Conservation (phyloP, 2,329 filamentous ascomycete species). For the Stachybotrys elegans region DNA sequence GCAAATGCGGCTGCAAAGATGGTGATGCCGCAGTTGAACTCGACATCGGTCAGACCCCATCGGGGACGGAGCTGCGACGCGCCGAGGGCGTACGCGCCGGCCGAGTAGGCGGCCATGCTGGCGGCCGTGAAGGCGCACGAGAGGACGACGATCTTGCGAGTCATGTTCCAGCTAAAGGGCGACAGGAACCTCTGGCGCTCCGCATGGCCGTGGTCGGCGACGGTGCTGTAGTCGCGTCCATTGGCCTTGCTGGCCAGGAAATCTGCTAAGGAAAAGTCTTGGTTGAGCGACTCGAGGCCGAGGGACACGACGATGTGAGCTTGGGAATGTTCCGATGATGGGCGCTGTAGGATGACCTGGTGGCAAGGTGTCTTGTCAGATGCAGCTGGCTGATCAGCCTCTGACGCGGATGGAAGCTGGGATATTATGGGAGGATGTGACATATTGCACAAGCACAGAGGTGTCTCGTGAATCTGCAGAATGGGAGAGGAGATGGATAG, state of each 20-base stretch:
- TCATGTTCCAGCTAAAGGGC: not conserved
- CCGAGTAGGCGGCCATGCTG: not conserved
- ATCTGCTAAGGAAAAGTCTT: not conserved
- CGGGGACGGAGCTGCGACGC: constrained; percentile 46
- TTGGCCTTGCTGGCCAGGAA: not conserved
- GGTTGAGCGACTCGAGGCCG: not conserved
- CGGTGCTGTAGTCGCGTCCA: not conserved
- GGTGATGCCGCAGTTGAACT: constrained; percentile 48
- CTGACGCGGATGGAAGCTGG: too few species aligned
- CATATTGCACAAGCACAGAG: too few species aligned
- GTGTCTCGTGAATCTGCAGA: too few species aligned
- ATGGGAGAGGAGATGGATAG: too few species aligned
- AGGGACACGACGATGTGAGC: not conserved
- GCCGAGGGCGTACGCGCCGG: constrained; percentile 31
- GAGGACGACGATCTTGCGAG: not conserved
- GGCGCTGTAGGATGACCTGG: too few species aligned
- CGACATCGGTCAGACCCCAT: constrained; percentile 53
- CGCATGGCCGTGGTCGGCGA: not conserved
- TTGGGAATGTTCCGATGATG: not conserved
- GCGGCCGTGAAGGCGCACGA: not conserved
- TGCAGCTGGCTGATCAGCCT: too few species aligned
- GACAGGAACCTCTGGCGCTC: not conserved
- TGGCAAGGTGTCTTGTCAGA: too few species aligned
- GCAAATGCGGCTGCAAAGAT: not conserved
- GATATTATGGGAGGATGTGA: too few species aligned